Base-by-base conservation (phyloP, 2,329 filamentous ascomycete genomes). In the Akanthomyces muscarius region DNA sequence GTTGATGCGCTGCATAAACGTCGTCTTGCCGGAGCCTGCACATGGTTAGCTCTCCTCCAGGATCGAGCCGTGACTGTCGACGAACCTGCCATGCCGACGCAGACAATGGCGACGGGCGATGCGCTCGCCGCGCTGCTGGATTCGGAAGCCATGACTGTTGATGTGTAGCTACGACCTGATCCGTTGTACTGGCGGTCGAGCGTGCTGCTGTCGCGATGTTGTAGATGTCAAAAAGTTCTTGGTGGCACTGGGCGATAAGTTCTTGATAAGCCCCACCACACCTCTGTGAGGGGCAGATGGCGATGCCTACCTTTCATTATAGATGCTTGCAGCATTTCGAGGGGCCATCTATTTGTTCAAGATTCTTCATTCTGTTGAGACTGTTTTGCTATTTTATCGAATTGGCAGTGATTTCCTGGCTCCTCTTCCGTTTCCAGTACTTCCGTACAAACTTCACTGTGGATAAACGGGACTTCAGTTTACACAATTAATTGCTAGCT, bases 1-100 rank as follows among this genome's bases (percentile, higher is more conserved):
- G 75, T 97, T 97, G 71, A 99, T 95, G 71, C 95, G 88, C 75
- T 98, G 94, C 94, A 99, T 98, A 74, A 99, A 99, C 0, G 96
- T 99, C n/a, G 95, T 99, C 81, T 99, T 99, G 71, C 95, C 95
- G 18, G 92, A 96, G 70, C 95, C 89, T 90, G 68, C 54, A 57
- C 23, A 56, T 44, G 14, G 45, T 62, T 54, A 65, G 33, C 53
- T 64, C 6, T 50, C 52, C 51, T 33, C 28, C 2, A 8, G 28
- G 41, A 4, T 23, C 21, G 10, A 11, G 4, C 5, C 13, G 28
- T 28, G 3, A 5, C 8, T 55, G 33, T 50, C 48, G 64, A 69
- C 79, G 71, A 78, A 89, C 88, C 94, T 71, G 95, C 95, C 94
- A 98, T 98, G 81, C 95, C 95, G 55, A 99, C 88, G 76, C 93